These are phyloP conservation scores for Fusarium musae DNA, from an alignment of 2,329 filamentous ascomycete species.

Conservation along the genomic window DNA sequence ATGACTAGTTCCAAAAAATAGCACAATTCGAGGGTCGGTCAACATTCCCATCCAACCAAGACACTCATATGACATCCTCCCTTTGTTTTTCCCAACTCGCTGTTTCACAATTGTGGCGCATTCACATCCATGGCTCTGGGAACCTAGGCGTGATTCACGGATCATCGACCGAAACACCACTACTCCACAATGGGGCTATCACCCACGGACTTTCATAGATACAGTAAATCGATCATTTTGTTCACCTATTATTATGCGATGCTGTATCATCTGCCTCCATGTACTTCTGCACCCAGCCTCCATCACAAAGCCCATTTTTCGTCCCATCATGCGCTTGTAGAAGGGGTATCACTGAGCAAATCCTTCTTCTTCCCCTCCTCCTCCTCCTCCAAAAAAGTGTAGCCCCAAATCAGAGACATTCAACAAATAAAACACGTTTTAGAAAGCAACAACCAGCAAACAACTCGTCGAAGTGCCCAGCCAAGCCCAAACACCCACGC, in stretches of 20 bases:
- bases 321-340: constrained; percentile 16
- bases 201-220: background rate
- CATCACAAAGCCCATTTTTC: constrained; percentile 8
- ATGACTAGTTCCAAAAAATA: background rate
- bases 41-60: constrained; percentile 19
- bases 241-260: constrained; percentile 23
- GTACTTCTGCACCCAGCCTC: constrained; percentile 7
- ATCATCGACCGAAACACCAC: constrained; percentile 5
- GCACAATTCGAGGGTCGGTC: background rate
- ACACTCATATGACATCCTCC: constrained; percentile 15
- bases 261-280: constrained; percentile 10
- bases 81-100: background rate
- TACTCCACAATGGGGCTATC: background rate
- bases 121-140: constrained; percentile 6
- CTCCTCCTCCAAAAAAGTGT: background rate
- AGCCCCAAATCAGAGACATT: constrained; percentile 35
- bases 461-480: constrained; percentile 29
- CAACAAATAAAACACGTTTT: constrained; percentile 26
- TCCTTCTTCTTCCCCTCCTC: background rate
- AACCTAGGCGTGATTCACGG: constrained; percentile 10
- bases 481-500: constrained; percentile 33
- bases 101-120: constrained; percentile 29
- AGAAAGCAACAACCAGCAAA: constrained; percentile 21
- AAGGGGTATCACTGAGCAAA: constrained; percentile 16
- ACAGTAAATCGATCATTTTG: constrained; percentile 9